A percentile compares a stretch with the other conserved stretches of the same genome.
phyloP scores from a whole-genome alignment of 495 filamentous ascomycete genomes.

The Talaromyces thailandensis region DNA sequence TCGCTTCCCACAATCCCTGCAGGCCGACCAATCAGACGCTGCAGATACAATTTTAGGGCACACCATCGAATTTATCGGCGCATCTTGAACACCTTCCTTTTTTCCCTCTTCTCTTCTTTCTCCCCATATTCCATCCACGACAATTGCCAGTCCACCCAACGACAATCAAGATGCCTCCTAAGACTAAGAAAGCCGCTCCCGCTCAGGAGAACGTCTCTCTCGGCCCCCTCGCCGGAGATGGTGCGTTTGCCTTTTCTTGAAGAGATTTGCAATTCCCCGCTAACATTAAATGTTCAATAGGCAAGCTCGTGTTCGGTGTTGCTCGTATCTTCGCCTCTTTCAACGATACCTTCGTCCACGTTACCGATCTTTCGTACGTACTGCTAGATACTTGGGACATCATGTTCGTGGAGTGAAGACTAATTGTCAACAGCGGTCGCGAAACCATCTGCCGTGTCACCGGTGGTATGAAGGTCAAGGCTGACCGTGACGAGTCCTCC shows the following conservation, averaged over 20 bases:
- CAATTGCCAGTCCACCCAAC: constrained; percentile 22
- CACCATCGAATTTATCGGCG: constrained; percentile 27
- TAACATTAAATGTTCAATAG: constrained; percentile 27
- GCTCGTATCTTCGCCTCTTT: constrained; percentile 98
- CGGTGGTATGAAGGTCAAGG: constrained; percentile 99
- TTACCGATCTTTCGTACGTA: constrained; percentile 88
- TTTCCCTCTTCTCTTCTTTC: constrained; percentile 18
- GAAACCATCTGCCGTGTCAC: constrained; percentile 99
- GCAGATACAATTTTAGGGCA: constrained; percentile 27
- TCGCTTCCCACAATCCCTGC: constrained; percentile 21
- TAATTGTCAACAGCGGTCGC: constrained; percentile 67
- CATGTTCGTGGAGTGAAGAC: not conserved
- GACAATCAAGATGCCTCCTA: constrained; percentile 63
- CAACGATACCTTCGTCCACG: constrained; percentile 98
- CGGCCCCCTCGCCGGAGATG: constrained; percentile 87
- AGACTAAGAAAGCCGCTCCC: constrained; percentile 66
- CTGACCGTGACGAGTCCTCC: constrained; percentile 98
- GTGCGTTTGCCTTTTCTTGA: constrained; percentile 30
- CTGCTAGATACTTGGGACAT: not conserved
- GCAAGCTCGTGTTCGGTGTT: constrained; percentile 97
- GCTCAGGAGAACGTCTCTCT: constrained; percentile 96
- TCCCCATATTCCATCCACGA: constrained; percentile 33
- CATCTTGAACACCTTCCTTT: constrained; percentile 7
- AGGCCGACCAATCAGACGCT: constrained; percentile 21
- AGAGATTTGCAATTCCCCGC: not conserved